These are phyloP conservation scores for Paxillus involutus DNA, from an alignment of 768 basidiomycete genomes.

Conservation along the genomic window DNA sequence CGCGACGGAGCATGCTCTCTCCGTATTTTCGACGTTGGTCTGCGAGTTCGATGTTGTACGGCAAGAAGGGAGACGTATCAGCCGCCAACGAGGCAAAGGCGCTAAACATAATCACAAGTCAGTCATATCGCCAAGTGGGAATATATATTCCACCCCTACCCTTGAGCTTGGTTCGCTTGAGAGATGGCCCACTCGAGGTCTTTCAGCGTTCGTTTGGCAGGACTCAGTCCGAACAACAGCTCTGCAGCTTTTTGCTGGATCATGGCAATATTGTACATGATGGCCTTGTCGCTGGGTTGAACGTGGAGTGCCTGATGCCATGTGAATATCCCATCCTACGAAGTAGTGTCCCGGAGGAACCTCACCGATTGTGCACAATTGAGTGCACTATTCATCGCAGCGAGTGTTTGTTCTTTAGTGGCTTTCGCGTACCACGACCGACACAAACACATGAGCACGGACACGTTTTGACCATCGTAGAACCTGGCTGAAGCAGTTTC, in stretches of 20 bases:
- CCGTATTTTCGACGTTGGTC: constrained; percentile 91
- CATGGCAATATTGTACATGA: constrained; percentile 96
- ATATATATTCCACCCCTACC: constrained; percentile 45
- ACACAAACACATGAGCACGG: constrained; percentile 82
- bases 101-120: constrained; percentile 37
- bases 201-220: constrained; percentile 74
- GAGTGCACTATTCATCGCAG: constrained; percentile 81
- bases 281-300: constrained; percentile 86
- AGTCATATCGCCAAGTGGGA: not conserved
- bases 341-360: not conserved
- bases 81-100: constrained; percentile 82
- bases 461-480: constrained; percentile 69
- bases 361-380: constrained; percentile 77
- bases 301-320: constrained; percentile 71
- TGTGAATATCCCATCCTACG: constrained; percentile 1
- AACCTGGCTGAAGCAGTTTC: constrained; percentile 85
- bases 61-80: constrained; percentile 65
- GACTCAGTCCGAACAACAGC: constrained; percentile 71
- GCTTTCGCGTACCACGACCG: constrained; percentile 95
- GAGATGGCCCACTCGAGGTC: constrained; percentile 79
- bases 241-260: constrained; percentile 96
- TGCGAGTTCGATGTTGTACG: constrained; percentile 85
- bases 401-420: constrained; percentile 81
- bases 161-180: constrained; percentile 83
- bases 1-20: constrained; percentile 78